Conservation (phyloP, 2,329 filamentous ascomycete species). For the Penicillium sp. region DNA sequence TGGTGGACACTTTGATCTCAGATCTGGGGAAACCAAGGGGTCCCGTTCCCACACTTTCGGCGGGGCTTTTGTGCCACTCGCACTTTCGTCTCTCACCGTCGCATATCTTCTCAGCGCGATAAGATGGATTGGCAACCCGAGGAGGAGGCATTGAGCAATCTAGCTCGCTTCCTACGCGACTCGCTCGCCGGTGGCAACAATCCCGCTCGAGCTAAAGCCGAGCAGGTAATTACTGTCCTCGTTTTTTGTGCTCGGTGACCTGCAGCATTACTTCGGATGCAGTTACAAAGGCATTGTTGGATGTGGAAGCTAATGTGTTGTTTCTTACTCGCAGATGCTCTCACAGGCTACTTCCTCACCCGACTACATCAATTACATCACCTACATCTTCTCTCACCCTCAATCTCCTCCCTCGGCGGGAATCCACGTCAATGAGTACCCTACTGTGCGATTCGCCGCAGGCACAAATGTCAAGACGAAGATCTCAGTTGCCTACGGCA, state of each 20-base stretch:
- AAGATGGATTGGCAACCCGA: constrained; percentile 91
- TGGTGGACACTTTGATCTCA: constrained; percentile 8
- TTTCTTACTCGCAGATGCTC: constrained; percentile 70
- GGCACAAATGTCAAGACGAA: constrained; percentile 97
- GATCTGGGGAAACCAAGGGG: constrained; percentile 21
- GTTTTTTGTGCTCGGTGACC: constrained; percentile 12
- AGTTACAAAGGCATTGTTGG: not conserved
- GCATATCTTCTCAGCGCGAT: constrained; percentile 20
- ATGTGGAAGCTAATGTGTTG: constrained; percentile 18
- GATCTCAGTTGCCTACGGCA: constrained; percentile 72
- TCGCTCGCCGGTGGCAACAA: constrained; percentile 83
- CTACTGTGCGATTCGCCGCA: constrained; percentile 79
- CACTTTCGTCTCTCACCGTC: constrained; percentile 24
- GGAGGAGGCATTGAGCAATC: constrained; percentile 82
- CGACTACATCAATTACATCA: constrained; percentile 96
- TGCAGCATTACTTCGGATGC: constrained; percentile 5
- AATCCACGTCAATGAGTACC: constrained; percentile 64
- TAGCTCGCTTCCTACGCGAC: constrained; percentile 86
- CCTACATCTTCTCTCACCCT: constrained; percentile 79
- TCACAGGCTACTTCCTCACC: constrained; percentile 82
- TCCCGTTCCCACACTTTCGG: constrained; percentile 30
- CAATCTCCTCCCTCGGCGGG: constrained; percentile 58
- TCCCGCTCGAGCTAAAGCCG: constrained; percentile 80
- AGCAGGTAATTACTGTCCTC: constrained; percentile 59
- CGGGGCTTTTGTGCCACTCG: constrained; percentile 29